These are phyloP conservation scores for Diaporthe helianthi DNA, from an alignment of 2,329 filamentous ascomycete species.

Conservation along the genomic window DNA sequence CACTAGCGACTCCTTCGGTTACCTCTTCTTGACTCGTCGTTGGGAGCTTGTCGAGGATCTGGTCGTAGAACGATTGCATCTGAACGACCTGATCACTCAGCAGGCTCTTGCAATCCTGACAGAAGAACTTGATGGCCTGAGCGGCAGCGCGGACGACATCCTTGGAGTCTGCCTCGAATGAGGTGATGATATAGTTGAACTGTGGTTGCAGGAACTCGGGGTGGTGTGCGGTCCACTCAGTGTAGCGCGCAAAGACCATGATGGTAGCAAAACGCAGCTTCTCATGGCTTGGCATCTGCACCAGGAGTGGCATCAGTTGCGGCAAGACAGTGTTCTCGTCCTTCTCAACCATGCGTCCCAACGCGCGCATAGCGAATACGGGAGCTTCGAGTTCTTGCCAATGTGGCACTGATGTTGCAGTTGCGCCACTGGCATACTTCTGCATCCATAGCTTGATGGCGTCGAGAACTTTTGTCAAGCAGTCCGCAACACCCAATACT, in stretches of 20 bases:
- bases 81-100: constrained; percentile 84
- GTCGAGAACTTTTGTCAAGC: constrained; percentile 85
- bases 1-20: constrained; percentile 91
- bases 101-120: constrained; percentile 89
- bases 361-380: constrained; percentile 91
- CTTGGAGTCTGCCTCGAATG: constrained; percentile 85
- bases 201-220: constrained; percentile 91
- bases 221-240: constrained; percentile 95
- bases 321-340: constrained; percentile 88
- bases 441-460: constrained; percentile 89
- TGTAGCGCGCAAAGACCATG: constrained; percentile 96
- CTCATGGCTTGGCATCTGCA: constrained; percentile 93
- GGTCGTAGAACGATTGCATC: constrained; percentile 90
- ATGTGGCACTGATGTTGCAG: constrained; percentile 78
- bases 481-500: constrained; percentile 92
- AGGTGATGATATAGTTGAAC: constrained; percentile 93
- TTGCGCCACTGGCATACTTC: constrained; percentile 79
- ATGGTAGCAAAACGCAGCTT: constrained; percentile 99
- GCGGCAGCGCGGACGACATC: constrained; percentile 93
- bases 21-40: constrained; percentile 91
- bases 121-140: constrained; percentile 95
- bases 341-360: constrained; percentile 93
- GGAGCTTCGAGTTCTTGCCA: constrained; percentile 98
- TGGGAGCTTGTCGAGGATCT: constrained; percentile 85
- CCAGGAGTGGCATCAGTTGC: constrained; percentile 89